Percentiles rank a stretch among this genome's conserved stretches.
Evolutionary conservation across 1,284 basidiomycete species (phyloP).

Genomic region (Melampsora americana): DNA sequence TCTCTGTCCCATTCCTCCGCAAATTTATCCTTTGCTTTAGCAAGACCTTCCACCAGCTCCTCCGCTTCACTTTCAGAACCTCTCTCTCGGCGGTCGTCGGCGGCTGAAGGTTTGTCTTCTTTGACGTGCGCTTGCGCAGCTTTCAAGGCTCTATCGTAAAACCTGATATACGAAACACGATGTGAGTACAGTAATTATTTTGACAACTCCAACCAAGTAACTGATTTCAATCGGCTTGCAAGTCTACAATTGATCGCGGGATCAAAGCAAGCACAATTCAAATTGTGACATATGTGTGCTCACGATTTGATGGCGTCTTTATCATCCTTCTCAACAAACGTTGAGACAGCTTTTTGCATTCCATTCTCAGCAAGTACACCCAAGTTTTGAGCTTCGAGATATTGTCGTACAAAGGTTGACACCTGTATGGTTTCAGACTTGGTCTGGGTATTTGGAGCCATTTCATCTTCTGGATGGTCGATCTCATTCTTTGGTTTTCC

Average conservation of each 20-base stretch:
- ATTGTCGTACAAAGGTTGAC: constrained; percentile 72
- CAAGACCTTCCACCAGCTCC: constrained; percentile 57
- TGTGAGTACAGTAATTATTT: constrained; percentile 56
- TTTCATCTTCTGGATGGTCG: constrained; percentile 48
- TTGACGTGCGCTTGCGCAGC: constrained; percentile 57
- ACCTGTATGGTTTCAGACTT: constrained; percentile 56
- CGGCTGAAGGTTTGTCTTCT: constrained; percentile 15
- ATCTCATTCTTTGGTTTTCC: constrained; percentile 50
- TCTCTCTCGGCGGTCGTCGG: constrained; percentile 10
- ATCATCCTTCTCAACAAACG: constrained; percentile 93
- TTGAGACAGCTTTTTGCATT: constrained; percentile 83
- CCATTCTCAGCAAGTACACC: constrained; percentile 78
- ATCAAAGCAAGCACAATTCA: not conserved
- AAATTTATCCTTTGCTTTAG: constrained; percentile 46
- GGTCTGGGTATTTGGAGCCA: constrained; percentile 23
- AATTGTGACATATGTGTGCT: constrained; percentile 52
- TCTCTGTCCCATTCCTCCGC: constrained; percentile 56
- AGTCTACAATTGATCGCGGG: constrained; percentile 64
- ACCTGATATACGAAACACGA: constrained; percentile 55
- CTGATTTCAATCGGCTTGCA: constrained; percentile 49
- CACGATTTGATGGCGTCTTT: constrained; percentile 81
- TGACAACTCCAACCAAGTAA: constrained; percentile 62
- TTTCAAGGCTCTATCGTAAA: constrained; percentile 66
- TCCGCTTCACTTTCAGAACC: constrained; percentile 59
- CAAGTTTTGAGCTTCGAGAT: constrained; percentile 79